phyloP scores from a whole-genome alignment of 140 eudicot species.

The Senecio squalidus region DNA sequence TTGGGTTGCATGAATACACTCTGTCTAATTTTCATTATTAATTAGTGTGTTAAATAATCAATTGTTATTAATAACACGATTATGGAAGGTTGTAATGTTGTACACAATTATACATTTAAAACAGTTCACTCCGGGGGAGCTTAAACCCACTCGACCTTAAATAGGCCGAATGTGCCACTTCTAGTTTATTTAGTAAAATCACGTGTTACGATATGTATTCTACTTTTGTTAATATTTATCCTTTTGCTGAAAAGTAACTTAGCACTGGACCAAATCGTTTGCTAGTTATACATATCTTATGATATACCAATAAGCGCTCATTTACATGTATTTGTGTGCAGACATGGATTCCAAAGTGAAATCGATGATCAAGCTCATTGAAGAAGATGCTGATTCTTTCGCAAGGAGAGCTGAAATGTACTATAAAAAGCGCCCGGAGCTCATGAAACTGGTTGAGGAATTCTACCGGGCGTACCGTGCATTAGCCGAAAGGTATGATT shows the following conservation, averaged over 20 bases:
- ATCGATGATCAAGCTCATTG: constrained; percentile 91
- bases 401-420: constrained; percentile 99
- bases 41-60: no score
- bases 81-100: no score
- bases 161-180: no score
- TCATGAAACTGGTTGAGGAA: constrained; percentile 95
- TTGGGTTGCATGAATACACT: no score
- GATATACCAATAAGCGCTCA: neutral
- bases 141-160: no score
- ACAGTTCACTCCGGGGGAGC: no score
- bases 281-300: neutral
- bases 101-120: no score
- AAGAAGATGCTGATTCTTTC: constrained; percentile 99
- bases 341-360: constrained; percentile 96
- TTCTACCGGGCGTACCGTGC: constrained; percentile 99
- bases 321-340: constrained; percentile 18
- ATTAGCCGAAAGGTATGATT: constrained; percentile 90
- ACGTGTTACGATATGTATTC: neutral
- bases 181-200: neutral
- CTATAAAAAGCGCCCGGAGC: constrained; percentile 95
- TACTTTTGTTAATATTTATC: neutral
- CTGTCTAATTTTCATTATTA: no score
- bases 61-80: no score
- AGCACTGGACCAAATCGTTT: neutral
- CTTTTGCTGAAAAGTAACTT: neutral